Conservation (phyloP, 2,329 filamentous ascomycete genomes). For the Colletotrichum theobromicola region DNA sequence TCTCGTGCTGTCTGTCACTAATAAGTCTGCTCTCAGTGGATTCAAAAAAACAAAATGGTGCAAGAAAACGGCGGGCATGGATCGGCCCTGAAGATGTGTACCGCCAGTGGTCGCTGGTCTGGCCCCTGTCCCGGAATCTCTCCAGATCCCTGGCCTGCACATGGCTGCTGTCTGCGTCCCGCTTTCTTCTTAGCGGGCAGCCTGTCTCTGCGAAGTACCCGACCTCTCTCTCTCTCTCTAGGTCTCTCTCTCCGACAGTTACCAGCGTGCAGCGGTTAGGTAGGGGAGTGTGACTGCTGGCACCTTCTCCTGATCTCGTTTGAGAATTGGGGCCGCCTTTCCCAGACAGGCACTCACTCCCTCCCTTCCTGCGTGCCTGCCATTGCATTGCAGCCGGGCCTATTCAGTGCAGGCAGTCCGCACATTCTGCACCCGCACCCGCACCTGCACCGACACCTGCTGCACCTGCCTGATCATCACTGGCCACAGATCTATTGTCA, state of each 20-base stretch:
- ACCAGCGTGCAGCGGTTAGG: not conserved
- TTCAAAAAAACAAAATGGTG: not conserved
- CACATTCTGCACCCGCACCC: not conserved
- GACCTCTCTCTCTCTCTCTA: not conserved
- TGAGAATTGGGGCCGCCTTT: not conserved
- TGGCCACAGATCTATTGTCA: not conserved
- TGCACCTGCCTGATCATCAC: not conserved
- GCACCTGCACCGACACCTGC: not conserved
- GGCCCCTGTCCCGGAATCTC: not conserved
- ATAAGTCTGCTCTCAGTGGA: not conserved
- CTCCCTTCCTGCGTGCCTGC: not conserved
- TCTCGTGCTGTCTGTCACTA: not conserved
- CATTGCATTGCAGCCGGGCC: not conserved
- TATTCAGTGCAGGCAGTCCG: not conserved
- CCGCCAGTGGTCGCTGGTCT: not conserved
- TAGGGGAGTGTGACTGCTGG: not conserved
- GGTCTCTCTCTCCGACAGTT: not conserved
- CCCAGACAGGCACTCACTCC: not conserved
- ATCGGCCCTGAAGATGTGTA: not conserved
- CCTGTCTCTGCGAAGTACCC: not conserved
- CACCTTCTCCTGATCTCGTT: constrained; percentile 4
- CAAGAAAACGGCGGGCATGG: not conserved
- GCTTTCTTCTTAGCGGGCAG: not conserved
- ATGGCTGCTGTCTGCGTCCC: not conserved
- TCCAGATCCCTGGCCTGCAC: constrained; percentile 7